Evolutionary conservation across 2,329 filamentous ascomycete genomes (phyloP), one percentile per base, ranked within the genome.

Genomic region (Phaeoacremonium minimum): DNA sequence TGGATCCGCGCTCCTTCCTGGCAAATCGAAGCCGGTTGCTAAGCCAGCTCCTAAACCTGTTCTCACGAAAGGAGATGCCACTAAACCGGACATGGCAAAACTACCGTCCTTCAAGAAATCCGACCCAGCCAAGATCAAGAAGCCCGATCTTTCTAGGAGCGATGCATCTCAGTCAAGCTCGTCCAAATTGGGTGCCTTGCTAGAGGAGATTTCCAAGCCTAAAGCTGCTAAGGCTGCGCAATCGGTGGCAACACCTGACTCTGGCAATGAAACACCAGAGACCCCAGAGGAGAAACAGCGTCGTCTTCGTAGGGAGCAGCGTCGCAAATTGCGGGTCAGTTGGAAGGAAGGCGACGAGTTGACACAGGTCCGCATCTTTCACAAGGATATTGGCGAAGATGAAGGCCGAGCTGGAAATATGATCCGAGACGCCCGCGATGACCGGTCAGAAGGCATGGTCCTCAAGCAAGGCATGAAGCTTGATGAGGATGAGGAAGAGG

Each of bases 361-460:
- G 18, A 80, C 80, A 2, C 67, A 85, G 46, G 66, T 87, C 37
- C 75, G 77, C 44, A 65, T 81, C 33, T 89, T 90, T 60, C 77
- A 80, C 37, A 85, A 87, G 49, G 82, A 87, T 43, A 79, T 77
- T 2, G 73, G 75, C 2, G 85, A 89, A 52, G 83, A 87, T 47
- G 71, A 80, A 39, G 82, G 80, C 36, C 73, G 84, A 37, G 75
- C 77, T 36, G 69, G 73, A 37, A 83, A 79, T 50, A 80, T 87
- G 71, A 74, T 83, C 28, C 77, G 78, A 33, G 84, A 89, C 56
- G 83, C 83, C 4, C 75, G 75, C 18, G 85, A 89, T 53, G 82
- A 87, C 49, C 79, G 80, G 33, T 80, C 79, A 5, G 86, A 87
- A 51, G 83, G 85, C 33, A 80, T 84, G 67, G 79, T 83, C 47